Evolutionary conservation across 1,284 basidiomycete species (phyloP), one percentile per base, ranked within the genome.

Genomic region (Moesziomyces sp.): DNA sequence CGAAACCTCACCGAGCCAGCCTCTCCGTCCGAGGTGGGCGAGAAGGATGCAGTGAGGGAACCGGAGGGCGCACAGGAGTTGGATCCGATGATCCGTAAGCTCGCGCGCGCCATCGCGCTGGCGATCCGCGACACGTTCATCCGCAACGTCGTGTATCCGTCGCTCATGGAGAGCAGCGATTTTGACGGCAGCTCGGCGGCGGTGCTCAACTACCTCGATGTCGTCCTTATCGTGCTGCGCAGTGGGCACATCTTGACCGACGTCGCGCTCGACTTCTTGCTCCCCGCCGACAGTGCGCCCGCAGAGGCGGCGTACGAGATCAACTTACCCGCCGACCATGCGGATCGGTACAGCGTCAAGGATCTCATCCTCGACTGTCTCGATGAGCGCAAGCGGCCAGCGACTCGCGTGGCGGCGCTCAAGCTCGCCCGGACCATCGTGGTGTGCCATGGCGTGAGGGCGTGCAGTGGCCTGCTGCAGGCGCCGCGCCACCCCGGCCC

Each of bases 141-240:
- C 28, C 92, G 95, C 85, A 96, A 95, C 78, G 91, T 97, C 26
- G 86, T 97, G 34, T 97, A 97, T 82, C 94, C 95, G 0, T 93
- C 93, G 6, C 89, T 99, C 51, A 87, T 97, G 52, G 95, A 98
- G 82, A 97, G 94, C 85, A 95, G 94, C 0, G 92, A 93, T 68
- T 84, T 87, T 7, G 95, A 99, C 84, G 95, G 95, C 24, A 97
- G 94, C 72, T 92, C 94, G 0, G 92, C 97, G 1, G 96, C 96
- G 2, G 94, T 98, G 53, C 91, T 98, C 88, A 93, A 92, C n/a
- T 98, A 99, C 80, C 90, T 98, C 67, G 93, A 97, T n/a, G 71
- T 79, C 9, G 59, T 81, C 3, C 48, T 79, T 35, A 62, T 66
- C 14, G 73, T 76, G 18, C 47, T 81, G n/a, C 69, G 79, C 16